These are phyloP conservation scores for Podospora tetraspora DNA, from an alignment of 495 filamentous ascomycete genomes.

Conservation along the genomic window DNA sequence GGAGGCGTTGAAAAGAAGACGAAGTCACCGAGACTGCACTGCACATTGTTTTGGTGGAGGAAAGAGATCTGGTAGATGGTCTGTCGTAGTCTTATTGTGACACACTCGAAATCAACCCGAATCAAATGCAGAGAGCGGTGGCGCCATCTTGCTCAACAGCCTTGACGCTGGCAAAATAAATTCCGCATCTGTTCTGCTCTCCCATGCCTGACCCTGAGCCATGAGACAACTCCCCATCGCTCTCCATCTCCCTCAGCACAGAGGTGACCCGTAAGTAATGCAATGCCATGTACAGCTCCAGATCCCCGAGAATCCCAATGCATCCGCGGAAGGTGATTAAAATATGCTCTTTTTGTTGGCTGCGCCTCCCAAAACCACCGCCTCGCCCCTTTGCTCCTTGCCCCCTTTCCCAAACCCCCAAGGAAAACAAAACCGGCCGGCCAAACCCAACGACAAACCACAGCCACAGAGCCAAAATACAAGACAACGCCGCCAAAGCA, in stretches of 20 bases:
- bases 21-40: background rate
- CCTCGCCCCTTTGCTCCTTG: background rate
- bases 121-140: background rate
- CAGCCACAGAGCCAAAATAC: background rate
- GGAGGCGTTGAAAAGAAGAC: background rate
- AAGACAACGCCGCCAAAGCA: background rate
- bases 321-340: background rate
- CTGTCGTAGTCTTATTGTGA: background rate
- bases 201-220: too few species aligned
- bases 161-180: background rate
- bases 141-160: background rate
- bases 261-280: background rate
- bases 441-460: background rate
- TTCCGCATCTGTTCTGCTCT: too few species aligned
- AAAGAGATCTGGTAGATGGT: background rate
- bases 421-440: background rate
- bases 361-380: too few species aligned
- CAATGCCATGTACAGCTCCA: background rate
- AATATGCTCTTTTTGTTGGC: background rate
- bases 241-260: background rate
- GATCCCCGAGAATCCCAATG: background rate
- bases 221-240: background rate
- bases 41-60: background rate
- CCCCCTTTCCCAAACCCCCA: background rate
- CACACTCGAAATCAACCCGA: background rate